These are phyloP conservation scores for Aspergillus melleus DNA, from an alignment of 2,329 filamentous ascomycete species.

Conservation along the genomic window DNA sequence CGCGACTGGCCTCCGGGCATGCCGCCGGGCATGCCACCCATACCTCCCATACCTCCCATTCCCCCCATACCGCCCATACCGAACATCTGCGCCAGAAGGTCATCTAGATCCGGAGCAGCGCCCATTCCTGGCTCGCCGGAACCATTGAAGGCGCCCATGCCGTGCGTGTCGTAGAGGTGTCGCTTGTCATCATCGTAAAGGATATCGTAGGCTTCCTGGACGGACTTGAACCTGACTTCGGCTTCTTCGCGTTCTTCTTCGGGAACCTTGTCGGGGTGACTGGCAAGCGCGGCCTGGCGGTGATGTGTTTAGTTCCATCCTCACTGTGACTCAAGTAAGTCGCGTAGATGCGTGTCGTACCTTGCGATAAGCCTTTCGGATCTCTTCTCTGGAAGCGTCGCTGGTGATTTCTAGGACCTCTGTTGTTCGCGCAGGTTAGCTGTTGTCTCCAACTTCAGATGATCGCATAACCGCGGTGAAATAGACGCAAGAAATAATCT, in stretches of 20 bases:
- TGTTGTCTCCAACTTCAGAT: not conserved
- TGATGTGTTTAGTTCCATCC: not conserved
- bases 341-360: slow-evolving; percentile 48
- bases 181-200: slow-evolving; percentile 94
- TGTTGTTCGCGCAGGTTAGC: slow-evolving; percentile 37
- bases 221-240: slow-evolving; percentile 87
- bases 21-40: slow-evolving; percentile 52
- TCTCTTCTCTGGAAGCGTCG: slow-evolving; percentile 71
- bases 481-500: too few species aligned
- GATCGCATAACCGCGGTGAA: not conserved
- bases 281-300: slow-evolving; percentile 73
- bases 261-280: slow-evolving; percentile 94
- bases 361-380: slow-evolving; percentile 97
- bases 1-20: slow-evolving; percentile 47
- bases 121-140: slow-evolving; percentile 64
- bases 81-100: slow-evolving; percentile 93
- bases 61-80: slow-evolving; percentile 45
- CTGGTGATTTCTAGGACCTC: slow-evolving; percentile 77
- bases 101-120: slow-evolving; percentile 75
- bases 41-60: slow-evolving; percentile 52
- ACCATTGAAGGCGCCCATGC: slow-evolving; percentile 93
- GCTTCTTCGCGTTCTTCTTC: slow-evolving; percentile 81
- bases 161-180: slow-evolving; percentile 85
- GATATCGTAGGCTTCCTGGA: slow-evolving; percentile 96
- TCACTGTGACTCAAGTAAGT: not conserved